Base-by-base conservation (phyloP, 1,284 basidiomycete genomes). In the Exsudoporus floridanus region DNA sequence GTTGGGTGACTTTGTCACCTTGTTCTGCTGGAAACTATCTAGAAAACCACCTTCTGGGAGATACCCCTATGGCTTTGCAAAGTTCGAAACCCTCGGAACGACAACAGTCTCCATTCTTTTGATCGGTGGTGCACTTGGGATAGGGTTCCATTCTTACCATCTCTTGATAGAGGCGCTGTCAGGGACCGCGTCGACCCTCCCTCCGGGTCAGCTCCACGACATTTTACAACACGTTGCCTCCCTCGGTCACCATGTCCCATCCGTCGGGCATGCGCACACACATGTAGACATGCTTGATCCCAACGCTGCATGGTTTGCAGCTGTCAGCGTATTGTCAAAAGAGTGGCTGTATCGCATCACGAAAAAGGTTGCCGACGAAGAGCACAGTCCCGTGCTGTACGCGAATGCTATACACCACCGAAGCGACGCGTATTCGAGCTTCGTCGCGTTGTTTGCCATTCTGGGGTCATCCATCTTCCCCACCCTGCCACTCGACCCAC, bases 231-330 rank as follows among this genome's bases (percentile, higher is more conserved):
- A 77, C 38, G 70, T 88, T 16, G 79, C 85, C 4, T 72, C 78
- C 14, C 73, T 75, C 23, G 82, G 82, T 5, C 81, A 84, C 21
- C 70, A 70, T 13, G 63, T 84, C 5, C 82, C 84, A 3, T 67
- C 74, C 33, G 45, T 72, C 54, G 80, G 72, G 51, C 76, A 73
- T 53, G 70, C 74, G 8, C 88, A 90, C 62, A 74, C 75, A 13
- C 87, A 69, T 28, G 75, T 83, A 53, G 71, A 77, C 37, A 67
- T 67, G n/a, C 81, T 98, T 6, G 94, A 98, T 69, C 90, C 93
- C 16, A 95, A 98, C 64, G 96, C 97, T 18, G 94, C 95, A 44
- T 98, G 94, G 93, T 96, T 98, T 63, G 96, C 96, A 1, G 82
- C 86, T 0, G 69, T 86, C 31, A 87, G 89, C 56, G 84, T 98